These are phyloP conservation scores for Chlorella sp. DNA, from an alignment of 139 green algal species.

Conservation along the genomic window DNA sequence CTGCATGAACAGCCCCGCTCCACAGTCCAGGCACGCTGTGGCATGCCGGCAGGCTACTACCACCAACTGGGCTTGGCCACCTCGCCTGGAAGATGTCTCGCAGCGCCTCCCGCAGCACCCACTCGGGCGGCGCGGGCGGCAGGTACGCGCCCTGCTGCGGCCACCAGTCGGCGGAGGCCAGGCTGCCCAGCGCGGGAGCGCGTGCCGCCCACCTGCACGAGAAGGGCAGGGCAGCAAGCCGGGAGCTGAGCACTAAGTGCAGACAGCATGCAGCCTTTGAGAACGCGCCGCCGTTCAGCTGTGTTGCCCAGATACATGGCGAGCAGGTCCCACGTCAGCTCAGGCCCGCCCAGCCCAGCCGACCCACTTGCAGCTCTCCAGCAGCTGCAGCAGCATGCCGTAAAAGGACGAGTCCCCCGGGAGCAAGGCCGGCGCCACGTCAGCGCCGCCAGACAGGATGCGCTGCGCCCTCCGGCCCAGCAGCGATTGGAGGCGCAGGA, in stretches of 20 bases:
- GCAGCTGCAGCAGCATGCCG: conserved; percentile 61
- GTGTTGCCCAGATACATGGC: too few relatives aligned
- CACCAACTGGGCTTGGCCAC: too few relatives aligned
- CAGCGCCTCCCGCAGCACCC: conserved; percentile 56
- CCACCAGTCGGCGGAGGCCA: conserved; percentile 62
- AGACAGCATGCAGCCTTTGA: too few relatives aligned
- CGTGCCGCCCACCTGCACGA: conserved; percentile 4
- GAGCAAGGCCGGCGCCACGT: background rate
- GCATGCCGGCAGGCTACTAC: too few relatives aligned
- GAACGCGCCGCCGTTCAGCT: too few relatives aligned
- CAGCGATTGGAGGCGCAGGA: conserved; percentile 28
- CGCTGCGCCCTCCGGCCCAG: background rate
- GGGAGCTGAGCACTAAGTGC: too few relatives aligned
- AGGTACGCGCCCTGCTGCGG: conserved; percentile 34
- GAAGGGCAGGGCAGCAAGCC: background rate
- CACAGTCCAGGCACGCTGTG: too few relatives aligned
- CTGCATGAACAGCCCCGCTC: too few relatives aligned
- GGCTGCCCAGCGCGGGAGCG: background rate
- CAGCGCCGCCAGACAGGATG: background rate
- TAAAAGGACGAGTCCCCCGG: conserved; percentile 53
- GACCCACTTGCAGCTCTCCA: conserved; percentile 36
- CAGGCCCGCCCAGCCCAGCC: background rate
- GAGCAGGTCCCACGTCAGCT: too few relatives aligned
- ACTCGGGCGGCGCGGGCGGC: conserved; percentile 48
- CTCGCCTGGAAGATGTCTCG: conserved; percentile 57